These are phyloP conservation scores for Entomortierella beljakovae DNA, from an alignment of 192 early-diverging fungal genomes.

Conservation along the genomic window DNA sequence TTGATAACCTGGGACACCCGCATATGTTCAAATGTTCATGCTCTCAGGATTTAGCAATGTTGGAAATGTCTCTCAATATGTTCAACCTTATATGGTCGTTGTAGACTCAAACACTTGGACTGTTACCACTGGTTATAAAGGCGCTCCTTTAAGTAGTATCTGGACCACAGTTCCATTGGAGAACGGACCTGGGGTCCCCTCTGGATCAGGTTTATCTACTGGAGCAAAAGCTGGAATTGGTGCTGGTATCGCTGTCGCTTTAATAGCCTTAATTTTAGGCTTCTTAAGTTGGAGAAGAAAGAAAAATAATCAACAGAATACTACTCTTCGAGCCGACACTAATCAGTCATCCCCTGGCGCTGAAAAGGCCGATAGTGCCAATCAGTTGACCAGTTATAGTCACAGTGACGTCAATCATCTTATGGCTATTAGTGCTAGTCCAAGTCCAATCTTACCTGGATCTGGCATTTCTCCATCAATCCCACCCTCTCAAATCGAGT, in stretches of 20 bases:
- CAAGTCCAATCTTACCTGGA: too few species aligned
- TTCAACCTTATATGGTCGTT: conserved; percentile 26
- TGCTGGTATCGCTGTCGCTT: conserved; percentile 6
- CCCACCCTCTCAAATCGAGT: neutral
- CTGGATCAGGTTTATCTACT: conserved; percentile 16
- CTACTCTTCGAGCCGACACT: too few species aligned
- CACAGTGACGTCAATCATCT: conserved; percentile 1
- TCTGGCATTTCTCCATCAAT: neutral
- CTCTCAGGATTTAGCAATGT: conserved; percentile 6
- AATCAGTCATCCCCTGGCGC: neutral
- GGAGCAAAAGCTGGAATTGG: conserved; percentile 47
- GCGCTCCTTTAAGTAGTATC: conserved; percentile 24
- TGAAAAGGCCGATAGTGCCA: neutral
- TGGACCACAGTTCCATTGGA: conserved; percentile 1
- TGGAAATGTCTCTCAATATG: neutral
- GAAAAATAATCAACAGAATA: neutral
- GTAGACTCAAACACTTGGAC: conserved; percentile 38
- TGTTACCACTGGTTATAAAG: conserved; percentile 20
- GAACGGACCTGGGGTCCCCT: neutral
- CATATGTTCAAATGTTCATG: too few species aligned
- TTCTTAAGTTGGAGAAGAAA: conserved; percentile 18
- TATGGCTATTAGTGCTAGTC: neutral
- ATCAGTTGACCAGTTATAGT: neutral
- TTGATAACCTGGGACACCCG: too few species aligned
- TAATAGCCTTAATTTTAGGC: conserved; percentile 21